These are phyloP conservation scores for Peronosclerospora sorghi DNA, from an alignment of 352 stramenopile genomes.

Conservation along the genomic window DNA sequence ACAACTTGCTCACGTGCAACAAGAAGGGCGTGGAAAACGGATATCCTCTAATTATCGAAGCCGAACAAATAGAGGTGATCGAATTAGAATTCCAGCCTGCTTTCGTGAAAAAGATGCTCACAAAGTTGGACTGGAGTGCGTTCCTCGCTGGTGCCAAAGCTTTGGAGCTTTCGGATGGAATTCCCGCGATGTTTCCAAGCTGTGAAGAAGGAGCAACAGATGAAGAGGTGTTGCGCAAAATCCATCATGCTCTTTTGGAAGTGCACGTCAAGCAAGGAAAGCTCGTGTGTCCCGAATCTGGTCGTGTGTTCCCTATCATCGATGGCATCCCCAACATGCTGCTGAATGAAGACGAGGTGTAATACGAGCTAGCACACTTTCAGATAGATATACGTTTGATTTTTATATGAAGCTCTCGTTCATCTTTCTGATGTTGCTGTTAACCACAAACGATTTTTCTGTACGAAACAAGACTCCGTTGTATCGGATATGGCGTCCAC, in stretches of 20 bases:
- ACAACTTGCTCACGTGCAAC: constrained; percentile 91
- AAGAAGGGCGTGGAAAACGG: constrained; percentile 89
- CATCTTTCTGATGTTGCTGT: too few relatives aligned
- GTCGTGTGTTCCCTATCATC: constrained; percentile 92
- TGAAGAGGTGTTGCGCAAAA: constrained; percentile 69
- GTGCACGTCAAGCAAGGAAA: constrained; percentile 94
- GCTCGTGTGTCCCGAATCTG: constrained; percentile 94
- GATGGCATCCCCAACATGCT: constrained; percentile 98
- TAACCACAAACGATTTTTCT: too few relatives aligned
- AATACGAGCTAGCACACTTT: constrained; percentile 25
- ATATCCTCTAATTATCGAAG: constrained; percentile 86
- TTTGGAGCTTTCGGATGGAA: constrained; percentile 54
- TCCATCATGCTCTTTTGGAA: constrained; percentile 87
- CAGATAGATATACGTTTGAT: background rate
- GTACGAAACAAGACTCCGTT: too few relatives aligned
- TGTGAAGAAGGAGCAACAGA: constrained; percentile 28
- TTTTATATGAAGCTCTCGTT: background rate
- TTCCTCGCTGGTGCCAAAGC: constrained; percentile 72
- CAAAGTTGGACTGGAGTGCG: constrained; percentile 83
- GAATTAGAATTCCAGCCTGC: constrained; percentile 70
- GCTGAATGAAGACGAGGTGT: constrained; percentile 84
- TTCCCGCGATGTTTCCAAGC: constrained; percentile 43
- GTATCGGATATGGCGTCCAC: background rate
- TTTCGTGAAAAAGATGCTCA: constrained; percentile 85
- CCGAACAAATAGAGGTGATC: constrained; percentile 70